Evolutionary conservation across 1,284 basidiomycete genomes (phyloP).

Genomic region (Trametes hirsuta): DNA sequence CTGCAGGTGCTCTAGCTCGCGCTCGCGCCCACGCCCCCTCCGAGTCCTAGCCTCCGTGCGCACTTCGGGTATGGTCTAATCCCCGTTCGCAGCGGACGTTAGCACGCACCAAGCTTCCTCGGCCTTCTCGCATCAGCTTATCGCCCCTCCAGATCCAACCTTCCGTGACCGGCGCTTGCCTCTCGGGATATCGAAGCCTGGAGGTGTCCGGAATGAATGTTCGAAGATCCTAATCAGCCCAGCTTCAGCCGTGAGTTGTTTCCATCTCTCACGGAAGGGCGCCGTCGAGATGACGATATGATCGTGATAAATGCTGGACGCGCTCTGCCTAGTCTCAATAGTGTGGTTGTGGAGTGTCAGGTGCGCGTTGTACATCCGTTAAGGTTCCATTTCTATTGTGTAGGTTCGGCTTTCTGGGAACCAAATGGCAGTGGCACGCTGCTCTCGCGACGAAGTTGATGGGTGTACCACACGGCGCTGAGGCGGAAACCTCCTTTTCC

Average conservation of each 20-base stretch:
- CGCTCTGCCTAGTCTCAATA: background rate
- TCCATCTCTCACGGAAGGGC: background rate
- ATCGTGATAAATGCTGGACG: background rate
- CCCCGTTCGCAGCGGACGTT: constrained; percentile 18
- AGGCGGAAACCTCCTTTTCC: background rate
- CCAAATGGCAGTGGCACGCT: background rate
- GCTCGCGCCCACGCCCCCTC: background rate
- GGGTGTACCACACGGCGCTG: background rate
- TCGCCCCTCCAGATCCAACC: constrained; percentile 14
- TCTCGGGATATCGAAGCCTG: background rate
- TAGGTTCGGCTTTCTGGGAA: background rate
- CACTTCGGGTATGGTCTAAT: constrained; percentile 21
- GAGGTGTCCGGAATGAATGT: background rate
- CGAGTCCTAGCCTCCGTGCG: constrained; percentile 11
- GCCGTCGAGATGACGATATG: background rate
- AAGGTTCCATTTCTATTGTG: background rate
- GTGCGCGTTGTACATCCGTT: background rate
- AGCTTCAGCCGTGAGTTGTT: background rate
- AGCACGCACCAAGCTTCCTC: background rate
- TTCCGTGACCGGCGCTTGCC: background rate
- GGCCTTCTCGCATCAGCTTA: constrained; percentile 15
- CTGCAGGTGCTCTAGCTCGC: constrained; percentile 6
- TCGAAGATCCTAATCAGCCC: background rate
- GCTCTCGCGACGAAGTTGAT: constrained; percentile 1
- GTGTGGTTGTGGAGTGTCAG: background rate